Base-by-base conservation (phyloP, 1,284 basidiomycete genomes). In the Microbotryum intermedium region DNA sequence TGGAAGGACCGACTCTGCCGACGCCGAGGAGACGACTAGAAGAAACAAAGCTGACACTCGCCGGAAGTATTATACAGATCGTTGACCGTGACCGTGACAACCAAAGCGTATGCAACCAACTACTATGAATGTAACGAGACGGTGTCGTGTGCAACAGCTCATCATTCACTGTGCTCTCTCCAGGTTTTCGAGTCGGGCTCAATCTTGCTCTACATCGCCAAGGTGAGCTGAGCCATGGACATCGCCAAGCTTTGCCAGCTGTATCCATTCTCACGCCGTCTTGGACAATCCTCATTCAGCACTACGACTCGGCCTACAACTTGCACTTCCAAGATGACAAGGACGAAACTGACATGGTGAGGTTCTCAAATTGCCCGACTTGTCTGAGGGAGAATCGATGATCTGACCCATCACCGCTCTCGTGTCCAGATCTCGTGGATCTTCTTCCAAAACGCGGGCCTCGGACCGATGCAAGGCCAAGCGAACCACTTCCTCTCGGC, bases 391-490 rank as follows among this genome's bases (percentile, higher is more conserved):
- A n/a, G 7, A 3, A 21, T 20, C 8, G 39, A 20, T 51, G 3
- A 21, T 6, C 54, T 48, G 16, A 42, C 21, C 21, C 21, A 4
- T 6, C 25, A 1, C 25, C 16, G 29, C 3, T 28, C 39, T 2
- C 45, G 16, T 25, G 34, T 16, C 72, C 79, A 82, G 72, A 70
- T 86, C 21, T 85, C 86, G 70, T 90, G 87, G 88, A 83, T 89
- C 51, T 87, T 88, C 76, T 90, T 86, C 44, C 75, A 76, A 56
- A 74, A 74, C 47, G 84, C 84, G 11, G 84, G 83, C n/a, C 72
- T 86, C 25, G 84, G 84, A 16, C 84, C 85, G 2, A 87, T 86
- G 83, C 83, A 85, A 74, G 85, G 86, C 25, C 86, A 88, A 76
- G 74, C 75, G 3, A 76, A 77, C 64, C 76, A 77, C 64, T 79